Conservation (phyloP, 371 early-diverging fungal species). For the Rhizopus stolonifer region DNA sequence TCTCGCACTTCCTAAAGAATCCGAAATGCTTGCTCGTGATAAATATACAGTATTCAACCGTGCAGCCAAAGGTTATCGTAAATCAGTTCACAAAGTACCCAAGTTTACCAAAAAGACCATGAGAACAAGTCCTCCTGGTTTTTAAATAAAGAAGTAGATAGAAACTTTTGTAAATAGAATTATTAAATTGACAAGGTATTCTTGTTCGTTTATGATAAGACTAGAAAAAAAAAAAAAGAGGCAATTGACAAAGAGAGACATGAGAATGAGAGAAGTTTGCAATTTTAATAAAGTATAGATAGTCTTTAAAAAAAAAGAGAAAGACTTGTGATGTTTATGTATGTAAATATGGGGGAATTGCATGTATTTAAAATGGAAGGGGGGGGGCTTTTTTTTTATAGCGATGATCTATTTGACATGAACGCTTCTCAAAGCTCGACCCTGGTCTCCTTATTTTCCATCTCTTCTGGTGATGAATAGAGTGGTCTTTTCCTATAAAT, state of each 20-base stretch:
- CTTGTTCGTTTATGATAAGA: no score
- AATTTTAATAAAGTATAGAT: no score
- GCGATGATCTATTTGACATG: no score
- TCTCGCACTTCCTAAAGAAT: constrained; percentile 75
- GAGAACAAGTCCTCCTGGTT: constrained; percentile 79
- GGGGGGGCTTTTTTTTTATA: neutral
- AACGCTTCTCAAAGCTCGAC: neutral
- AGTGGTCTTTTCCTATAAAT: constrained; percentile 11
- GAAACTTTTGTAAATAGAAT: no score
- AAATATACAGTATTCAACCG: constrained; percentile 94
- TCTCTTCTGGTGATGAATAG: constrained; percentile 1
- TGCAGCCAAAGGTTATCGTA: constrained; percentile 78
- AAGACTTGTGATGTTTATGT: no score
- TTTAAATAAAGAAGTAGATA: no score
- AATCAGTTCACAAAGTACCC: constrained; percentile 95
- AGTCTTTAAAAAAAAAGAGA: no score
- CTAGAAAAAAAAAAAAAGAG: no score
- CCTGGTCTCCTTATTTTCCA: neutral
- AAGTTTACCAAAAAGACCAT: constrained; percentile 90
- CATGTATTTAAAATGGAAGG: neutral
- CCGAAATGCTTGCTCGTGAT: constrained; percentile 84
- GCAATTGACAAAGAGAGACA: no score
- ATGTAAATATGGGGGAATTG: no score
- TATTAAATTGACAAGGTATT: no score
- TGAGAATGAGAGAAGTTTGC: no score